phyloP scores from a whole-genome alignment of 306 rosid genomes.

The Rosa rugosa region DNA sequence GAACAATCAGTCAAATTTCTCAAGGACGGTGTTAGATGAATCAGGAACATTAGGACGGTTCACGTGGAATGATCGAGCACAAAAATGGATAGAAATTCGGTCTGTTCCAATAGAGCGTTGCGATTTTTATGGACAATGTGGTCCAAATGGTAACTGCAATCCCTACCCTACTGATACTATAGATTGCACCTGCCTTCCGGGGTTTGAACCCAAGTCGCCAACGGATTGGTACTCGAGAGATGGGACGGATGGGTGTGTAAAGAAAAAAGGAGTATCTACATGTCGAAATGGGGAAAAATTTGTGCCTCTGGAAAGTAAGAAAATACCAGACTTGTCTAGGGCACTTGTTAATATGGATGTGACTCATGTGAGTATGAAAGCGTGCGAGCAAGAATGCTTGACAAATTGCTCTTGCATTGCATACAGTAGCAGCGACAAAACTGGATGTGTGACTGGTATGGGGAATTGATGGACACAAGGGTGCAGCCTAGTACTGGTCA shows the following conservation, averaged over 20 bases:
- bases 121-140: slow-evolving; percentile 44
- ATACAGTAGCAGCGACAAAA: slow-evolving; percentile 30
- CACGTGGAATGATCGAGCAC: slow-evolving; percentile 24
- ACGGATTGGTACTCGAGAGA: slow-evolving; percentile 37
- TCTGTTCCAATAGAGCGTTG: slow-evolving; percentile 33
- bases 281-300: slow-evolving; percentile 61
- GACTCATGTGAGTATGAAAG: slow-evolving; percentile 20
- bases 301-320: slow-evolving; percentile 27
- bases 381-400: slow-evolving; percentile 39
- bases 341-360: slow-evolving; percentile 26
- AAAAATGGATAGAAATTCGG: slow-evolving; percentile 29
- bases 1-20: neutral
- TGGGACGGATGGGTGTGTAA: slow-evolving; percentile 49
- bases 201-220: slow-evolving; percentile 43
- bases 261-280: slow-evolving; percentile 20
- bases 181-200: slow-evolving; percentile 50
- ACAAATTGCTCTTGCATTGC: slow-evolving; percentile 51
- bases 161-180: slow-evolving; percentile 4
- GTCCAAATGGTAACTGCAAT: slow-evolving; percentile 46
- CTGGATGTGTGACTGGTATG: slow-evolving; percentile 58
- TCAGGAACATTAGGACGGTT: slow-evolving; percentile 4
- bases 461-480: slow-evolving; percentile 42
- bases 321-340: slow-evolving; percentile 44
- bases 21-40: slow-evolving; percentile 8
- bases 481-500: slow-evolving; percentile 29